These are phyloP conservation scores for Fusarium sp. DNA, from an alignment of 2,329 filamentous ascomycete genomes.

Conservation along the genomic window DNA sequence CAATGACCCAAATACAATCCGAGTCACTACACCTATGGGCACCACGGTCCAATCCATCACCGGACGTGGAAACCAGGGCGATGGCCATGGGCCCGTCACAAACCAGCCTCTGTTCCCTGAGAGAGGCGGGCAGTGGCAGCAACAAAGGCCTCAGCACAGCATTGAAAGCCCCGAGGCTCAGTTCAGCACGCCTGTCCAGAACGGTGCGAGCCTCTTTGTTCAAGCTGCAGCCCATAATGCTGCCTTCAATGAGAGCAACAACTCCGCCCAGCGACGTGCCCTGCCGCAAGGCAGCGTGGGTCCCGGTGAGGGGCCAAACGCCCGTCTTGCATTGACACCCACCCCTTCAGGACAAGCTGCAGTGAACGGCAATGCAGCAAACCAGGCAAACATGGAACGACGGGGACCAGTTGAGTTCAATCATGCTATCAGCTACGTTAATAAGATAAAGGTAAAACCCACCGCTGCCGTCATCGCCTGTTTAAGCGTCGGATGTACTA, in stretches of 20 bases:
- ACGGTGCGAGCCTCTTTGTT: conserved; percentile 63
- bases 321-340: conserved; percentile 70
- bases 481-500: conserved; percentile 33
- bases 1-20: conserved; percentile 94
- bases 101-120: conserved; percentile 63
- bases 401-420: conserved; percentile 98
- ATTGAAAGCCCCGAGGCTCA: conserved; percentile 73
- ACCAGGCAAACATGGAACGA: conserved; percentile 79
- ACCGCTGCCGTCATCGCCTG: background rate
- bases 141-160: conserved; percentile 68
- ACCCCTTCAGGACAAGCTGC: conserved; percentile 70
- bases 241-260: conserved; percentile 51
- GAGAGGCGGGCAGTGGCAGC: conserved; percentile 67
- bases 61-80: conserved; percentile 62
- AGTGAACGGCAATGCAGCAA: conserved; percentile 71
- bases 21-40: conserved; percentile 97
- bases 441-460: conserved; percentile 92
- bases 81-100: conserved; percentile 57
- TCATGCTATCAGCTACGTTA: conserved; percentile 98
- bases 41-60: conserved; percentile 92
- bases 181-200: conserved; percentile 71
- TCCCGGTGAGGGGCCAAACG: conserved; percentile 59
- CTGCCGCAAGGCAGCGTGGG: conserved; percentile 51
- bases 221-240: conserved; percentile 57
- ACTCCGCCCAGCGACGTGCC: conserved; percentile 51